Conservation (phyloP, 208 protist species). For the Trypanosomatidae sp. region DNA sequence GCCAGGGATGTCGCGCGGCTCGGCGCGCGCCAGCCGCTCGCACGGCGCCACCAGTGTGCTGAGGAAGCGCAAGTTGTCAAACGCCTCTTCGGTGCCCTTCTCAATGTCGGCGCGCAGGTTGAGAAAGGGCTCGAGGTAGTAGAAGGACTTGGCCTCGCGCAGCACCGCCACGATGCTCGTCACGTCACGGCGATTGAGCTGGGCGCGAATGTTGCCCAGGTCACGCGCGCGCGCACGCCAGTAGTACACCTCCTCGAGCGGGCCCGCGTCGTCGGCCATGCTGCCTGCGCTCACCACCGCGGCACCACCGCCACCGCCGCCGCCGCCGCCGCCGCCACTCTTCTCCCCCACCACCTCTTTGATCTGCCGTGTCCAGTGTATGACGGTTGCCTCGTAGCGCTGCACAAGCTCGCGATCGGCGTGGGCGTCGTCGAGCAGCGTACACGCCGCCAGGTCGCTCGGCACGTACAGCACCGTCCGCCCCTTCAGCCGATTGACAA, state of each 20-base stretch:
- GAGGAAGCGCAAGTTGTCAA: slow-evolving; percentile 94
- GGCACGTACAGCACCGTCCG: slow-evolving; percentile 98
- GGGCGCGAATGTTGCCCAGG: slow-evolving; percentile 89
- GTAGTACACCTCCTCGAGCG: slow-evolving; percentile 94
- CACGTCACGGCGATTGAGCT: slow-evolving; percentile 90
- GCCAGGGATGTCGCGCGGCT: slow-evolving; percentile 84
- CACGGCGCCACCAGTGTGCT: slow-evolving; percentile 90
- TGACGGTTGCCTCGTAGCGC: slow-evolving; percentile 93
- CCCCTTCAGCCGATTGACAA: slow-evolving; percentile 87
- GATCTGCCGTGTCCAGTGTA: slow-evolving; percentile 98
- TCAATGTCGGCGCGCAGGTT: slow-evolving; percentile 90
- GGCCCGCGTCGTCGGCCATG: slow-evolving; percentile 76
- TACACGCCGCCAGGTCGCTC: slow-evolving; percentile 61
- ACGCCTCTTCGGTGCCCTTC: slow-evolving; percentile 86
- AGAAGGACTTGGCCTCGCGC: slow-evolving; percentile 86
- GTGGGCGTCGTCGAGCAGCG: slow-evolving; percentile 32
- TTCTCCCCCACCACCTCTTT: slow-evolving; percentile 92
- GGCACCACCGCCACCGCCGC: slow-evolving; percentile 11
- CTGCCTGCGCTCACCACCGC: too few relatives aligned
- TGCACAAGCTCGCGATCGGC: slow-evolving; percentile 93
- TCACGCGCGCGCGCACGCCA: slow-evolving; percentile 92
- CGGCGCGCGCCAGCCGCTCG: slow-evolving; percentile 65
- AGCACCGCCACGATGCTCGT: slow-evolving; percentile 84
- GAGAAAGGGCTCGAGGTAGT: slow-evolving; percentile 92
- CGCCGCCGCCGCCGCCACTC: slow-evolving; percentile 8